A percentile compares a stretch with the other conserved stretches of the same genome.
phyloP scores from a whole-genome alignment of 108 stramenopile genomes.

The Fistulifera pelliculosa region DNA sequence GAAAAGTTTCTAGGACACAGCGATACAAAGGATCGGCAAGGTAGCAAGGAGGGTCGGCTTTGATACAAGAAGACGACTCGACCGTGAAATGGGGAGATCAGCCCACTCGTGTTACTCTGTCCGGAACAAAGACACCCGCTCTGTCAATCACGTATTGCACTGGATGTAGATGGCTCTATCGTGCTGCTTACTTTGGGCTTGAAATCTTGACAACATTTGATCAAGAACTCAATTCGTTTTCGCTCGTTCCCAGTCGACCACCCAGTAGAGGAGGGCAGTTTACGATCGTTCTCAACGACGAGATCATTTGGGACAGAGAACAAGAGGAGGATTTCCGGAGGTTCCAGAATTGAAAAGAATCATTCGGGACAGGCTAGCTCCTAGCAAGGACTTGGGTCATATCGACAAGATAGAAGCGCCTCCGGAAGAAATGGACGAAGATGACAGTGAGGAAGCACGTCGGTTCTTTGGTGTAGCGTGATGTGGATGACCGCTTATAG shows the following conservation, averaged over 20 bases:
- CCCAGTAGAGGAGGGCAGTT: conserved; percentile 28
- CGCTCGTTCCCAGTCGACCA: conserved; percentile 33
- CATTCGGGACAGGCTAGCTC: background rate
- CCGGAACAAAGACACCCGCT: background rate
- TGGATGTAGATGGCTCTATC: conserved; percentile 20
- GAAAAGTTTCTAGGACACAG: conserved; percentile 62
- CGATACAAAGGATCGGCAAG: conserved; percentile 22
- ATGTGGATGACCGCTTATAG: background rate
- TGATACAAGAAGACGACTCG: conserved; percentile 1
- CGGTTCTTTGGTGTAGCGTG: conserved; percentile 53
- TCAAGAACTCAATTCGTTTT: conserved; percentile 29
- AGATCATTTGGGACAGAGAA: conserved; percentile 24
- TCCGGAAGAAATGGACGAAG: conserved; percentile 41
- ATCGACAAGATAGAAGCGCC: conserved; percentile 7
- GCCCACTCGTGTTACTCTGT: background rate
- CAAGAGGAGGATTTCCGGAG: conserved; percentile 31
- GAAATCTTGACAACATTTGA: conserved; percentile 29
- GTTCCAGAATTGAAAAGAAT: conserved; percentile 33
- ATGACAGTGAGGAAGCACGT: conserved; percentile 46
- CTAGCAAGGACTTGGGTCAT: conserved; percentile 5
- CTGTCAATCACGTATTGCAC: conserved; percentile 11
- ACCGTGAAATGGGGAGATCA: background rate
- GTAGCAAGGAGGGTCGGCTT: conserved; percentile 6
- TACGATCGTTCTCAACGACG: conserved; percentile 12
- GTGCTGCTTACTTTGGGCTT: conserved; percentile 33